Conservation (phyloP, 768 basidiomycete species). For the Cytidiella melzeri region DNA sequence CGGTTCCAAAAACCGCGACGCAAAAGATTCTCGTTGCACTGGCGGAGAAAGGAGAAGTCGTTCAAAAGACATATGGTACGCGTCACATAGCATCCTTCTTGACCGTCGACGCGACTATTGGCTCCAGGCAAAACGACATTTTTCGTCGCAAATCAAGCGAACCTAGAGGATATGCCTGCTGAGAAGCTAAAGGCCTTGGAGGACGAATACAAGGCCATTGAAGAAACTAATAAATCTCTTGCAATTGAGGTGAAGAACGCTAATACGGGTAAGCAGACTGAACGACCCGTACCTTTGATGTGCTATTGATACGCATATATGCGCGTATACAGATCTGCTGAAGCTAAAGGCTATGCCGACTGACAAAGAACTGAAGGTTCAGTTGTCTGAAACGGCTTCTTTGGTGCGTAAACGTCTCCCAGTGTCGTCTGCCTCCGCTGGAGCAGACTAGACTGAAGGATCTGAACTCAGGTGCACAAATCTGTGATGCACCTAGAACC, state of each 20-base stretch:
- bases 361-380: constrained; percentile 53
- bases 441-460: too few relatives aligned
- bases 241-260: constrained; percentile 44
- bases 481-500: constrained; percentile 49
- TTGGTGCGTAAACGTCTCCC: constrained; percentile 35
- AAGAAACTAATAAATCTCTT: constrained; percentile 54
- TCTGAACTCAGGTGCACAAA: constrained; percentile 33
- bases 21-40: constrained; percentile 80
- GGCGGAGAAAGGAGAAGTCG: constrained; percentile 80
- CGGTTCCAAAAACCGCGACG: constrained; percentile 74
- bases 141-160: constrained; percentile 80
- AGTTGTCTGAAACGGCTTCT: constrained; percentile 43
- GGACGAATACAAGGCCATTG: constrained; percentile 45
- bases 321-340: constrained; percentile 48
- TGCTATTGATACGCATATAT: constrained; percentile 14
- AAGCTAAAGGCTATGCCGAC: constrained; percentile 63
- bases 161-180: constrained; percentile 56
- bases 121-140: constrained; percentile 73
- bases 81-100: not conserved
- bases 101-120: not conserved
- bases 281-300: not conserved
- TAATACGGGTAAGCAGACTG: constrained; percentile 35
- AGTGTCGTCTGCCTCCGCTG: not conserved
- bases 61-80: constrained; percentile 80
- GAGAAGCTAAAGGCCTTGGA: constrained; percentile 59